Percentiles rank a stretch among this genome's conserved stretches.
Evolutionary conservation across 2,329 filamentous ascomycete species (phyloP).

Genomic region (Penicillium sp.): DNA sequence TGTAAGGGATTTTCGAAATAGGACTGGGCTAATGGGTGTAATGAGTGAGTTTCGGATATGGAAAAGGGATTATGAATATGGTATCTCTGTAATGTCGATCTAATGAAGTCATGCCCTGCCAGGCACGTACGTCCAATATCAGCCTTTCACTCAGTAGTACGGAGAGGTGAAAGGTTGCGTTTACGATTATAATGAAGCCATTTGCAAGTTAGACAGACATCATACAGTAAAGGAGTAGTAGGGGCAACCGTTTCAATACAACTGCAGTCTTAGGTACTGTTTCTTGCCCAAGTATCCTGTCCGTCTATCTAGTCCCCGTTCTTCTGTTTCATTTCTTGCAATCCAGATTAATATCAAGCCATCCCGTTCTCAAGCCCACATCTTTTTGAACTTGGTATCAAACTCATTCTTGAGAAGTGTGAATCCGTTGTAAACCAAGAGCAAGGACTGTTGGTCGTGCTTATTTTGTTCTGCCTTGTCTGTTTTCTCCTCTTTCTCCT

Average conservation of each 20-base stretch:
- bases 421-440: conserved; percentile 30
- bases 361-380: conserved; percentile 27
- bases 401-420: conserved; percentile 32
- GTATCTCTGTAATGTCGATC: conserved; percentile 16
- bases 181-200: not conserved
- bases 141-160: not conserved
- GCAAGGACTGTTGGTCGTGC: not conserved
- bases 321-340: not conserved
- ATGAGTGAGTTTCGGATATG: conserved; percentile 17
- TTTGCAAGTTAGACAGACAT: not conserved
- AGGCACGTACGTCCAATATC: not conserved
- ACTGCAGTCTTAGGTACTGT: not conserved
- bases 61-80: not conserved
- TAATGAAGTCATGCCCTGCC: conserved; percentile 18
- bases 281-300: not conserved
- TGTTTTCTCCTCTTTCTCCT: not conserved
- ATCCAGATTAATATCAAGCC: not conserved
- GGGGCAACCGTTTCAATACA: not conserved
- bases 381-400: conserved; percentile 35
- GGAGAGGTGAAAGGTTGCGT: not conserved
- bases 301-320: not conserved
- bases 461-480: not conserved
- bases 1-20: conserved; percentile 28
- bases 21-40: not conserved
- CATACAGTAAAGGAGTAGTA: not conserved